Conservation (phyloP, 352 stramenopile species). For the Elongisporangium senticosum region DNA sequence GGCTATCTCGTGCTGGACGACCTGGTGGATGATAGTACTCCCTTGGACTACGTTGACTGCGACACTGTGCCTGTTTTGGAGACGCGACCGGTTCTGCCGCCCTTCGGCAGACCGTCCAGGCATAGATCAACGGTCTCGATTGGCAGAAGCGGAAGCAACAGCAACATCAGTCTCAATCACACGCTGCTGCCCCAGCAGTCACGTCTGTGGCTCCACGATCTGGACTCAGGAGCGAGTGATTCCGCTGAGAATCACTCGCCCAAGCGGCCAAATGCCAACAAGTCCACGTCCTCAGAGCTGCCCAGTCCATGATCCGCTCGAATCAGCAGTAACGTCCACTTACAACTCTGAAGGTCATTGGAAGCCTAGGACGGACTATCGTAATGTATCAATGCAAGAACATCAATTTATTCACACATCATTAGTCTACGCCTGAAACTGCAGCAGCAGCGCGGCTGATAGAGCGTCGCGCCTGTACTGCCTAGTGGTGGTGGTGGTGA, state of each 20-base stretch:
- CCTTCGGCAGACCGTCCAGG: not conserved
- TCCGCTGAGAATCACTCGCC: too few species aligned
- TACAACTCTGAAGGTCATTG: too few species aligned
- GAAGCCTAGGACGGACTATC: too few species aligned
- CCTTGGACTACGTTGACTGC: not conserved
- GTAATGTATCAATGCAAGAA: not conserved
- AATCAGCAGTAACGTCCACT: too few species aligned
- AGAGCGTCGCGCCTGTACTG: not conserved
- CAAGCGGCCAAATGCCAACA: too few species aligned
- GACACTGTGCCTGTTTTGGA: not conserved
- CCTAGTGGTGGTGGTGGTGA: slow-evolving; percentile 1
- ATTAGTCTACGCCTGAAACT: not conserved
- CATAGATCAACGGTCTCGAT: not conserved
- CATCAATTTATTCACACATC: not conserved
- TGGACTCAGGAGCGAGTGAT: not conserved
- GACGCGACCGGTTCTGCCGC: not conserved
- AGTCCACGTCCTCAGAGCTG: too few species aligned
- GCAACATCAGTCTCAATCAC: not conserved
- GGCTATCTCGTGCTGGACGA: not conserved
- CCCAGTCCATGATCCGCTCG: too few species aligned
- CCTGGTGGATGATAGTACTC: not conserved
- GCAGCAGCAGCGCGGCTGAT: too few species aligned
- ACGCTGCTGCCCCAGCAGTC: not conserved
- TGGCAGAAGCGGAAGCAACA: not conserved
- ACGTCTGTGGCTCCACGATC: not conserved